These are phyloP conservation scores for Phytophthora fragariae DNA, from an alignment of 352 stramenopile species.

Conservation along the genomic window DNA sequence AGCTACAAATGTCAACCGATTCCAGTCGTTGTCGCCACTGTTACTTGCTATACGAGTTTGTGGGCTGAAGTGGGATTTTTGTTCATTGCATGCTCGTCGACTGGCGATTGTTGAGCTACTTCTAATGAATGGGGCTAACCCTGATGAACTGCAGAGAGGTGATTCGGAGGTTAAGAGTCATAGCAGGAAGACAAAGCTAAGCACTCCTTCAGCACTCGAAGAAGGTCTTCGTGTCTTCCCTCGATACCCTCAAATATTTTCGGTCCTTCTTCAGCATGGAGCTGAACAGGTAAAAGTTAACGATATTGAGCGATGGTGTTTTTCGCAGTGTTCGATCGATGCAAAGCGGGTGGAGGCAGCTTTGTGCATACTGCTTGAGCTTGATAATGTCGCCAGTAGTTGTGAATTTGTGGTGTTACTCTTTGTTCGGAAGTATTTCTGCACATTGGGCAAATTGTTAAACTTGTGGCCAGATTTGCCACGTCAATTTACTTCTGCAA, in stretches of 20 bases:
- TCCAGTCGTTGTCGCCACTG: conserved; percentile 31
- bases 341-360: conserved; percentile 15
- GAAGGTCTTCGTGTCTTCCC: conserved; percentile 34
- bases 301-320: conserved; percentile 28
- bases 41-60: conserved; percentile 46
- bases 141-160: conserved; percentile 17
- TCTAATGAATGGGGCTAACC: conserved; percentile 34
- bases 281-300: conserved; percentile 17
- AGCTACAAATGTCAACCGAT: neutral
- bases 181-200: neutral
- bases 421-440: conserved; percentile 31
- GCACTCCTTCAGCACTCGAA: conserved; percentile 16
- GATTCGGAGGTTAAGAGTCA: neutral
- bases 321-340: neutral
- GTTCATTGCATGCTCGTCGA: conserved; percentile 1
- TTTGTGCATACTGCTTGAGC: conserved; percentile 21
- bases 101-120: conserved; percentile 41
- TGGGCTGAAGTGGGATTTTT: neutral
- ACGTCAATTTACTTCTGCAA: neutral
- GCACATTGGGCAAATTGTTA: conserved; percentile 1
- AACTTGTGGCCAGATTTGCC: conserved; percentile 6
- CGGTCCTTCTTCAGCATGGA: conserved; percentile 38
- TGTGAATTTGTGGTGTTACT: conserved; percentile 17
- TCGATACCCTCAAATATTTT: conserved; percentile 25
- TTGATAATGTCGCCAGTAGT: conserved; percentile 15